A percentile compares a stretch with the other conserved stretches of the same genome.
These are phyloP conservation scores for Pholiota microspora DNA, from an alignment of 768 basidiomycete species.

Conservation along the genomic window DNA sequence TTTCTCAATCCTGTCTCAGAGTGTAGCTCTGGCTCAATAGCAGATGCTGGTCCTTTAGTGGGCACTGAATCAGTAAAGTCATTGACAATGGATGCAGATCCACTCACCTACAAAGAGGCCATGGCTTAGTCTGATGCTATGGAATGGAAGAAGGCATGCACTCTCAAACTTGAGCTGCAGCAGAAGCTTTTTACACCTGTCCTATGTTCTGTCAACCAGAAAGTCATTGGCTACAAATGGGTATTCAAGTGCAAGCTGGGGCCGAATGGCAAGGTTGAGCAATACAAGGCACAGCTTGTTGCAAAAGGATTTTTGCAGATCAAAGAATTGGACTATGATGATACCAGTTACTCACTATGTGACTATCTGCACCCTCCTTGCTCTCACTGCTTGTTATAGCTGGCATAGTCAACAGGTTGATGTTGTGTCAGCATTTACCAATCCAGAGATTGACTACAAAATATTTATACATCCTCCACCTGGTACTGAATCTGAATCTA, in stretches of 20 bases:
- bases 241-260: constrained; percentile 4
- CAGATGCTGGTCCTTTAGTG: not conserved
- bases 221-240: constrained; percentile 6
- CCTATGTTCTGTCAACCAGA: not conserved
- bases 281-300: constrained; percentile 4
- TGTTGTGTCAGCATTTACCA: constrained; percentile 1
- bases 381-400: not conserved
- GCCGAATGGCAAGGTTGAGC: not conserved
- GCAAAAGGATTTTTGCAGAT: constrained; percentile 8
- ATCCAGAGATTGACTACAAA: not conserved
- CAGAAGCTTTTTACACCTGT: not conserved
- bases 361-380: no score
- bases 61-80: not conserved
- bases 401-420: constrained; percentile 3
- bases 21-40: no score
- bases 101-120: constrained; percentile 7
- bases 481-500: not conserved
- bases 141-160: not conserved
- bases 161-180: not conserved
- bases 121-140: not conserved
- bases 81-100: not conserved
- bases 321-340: constrained; percentile 7
- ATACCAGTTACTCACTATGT: constrained; percentile 1
- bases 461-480: constrained; percentile 1
- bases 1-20: no score